phyloP scores from a whole-genome alignment of 768 basidiomycete species.

The Agaricus sinodeliciosus region DNA sequence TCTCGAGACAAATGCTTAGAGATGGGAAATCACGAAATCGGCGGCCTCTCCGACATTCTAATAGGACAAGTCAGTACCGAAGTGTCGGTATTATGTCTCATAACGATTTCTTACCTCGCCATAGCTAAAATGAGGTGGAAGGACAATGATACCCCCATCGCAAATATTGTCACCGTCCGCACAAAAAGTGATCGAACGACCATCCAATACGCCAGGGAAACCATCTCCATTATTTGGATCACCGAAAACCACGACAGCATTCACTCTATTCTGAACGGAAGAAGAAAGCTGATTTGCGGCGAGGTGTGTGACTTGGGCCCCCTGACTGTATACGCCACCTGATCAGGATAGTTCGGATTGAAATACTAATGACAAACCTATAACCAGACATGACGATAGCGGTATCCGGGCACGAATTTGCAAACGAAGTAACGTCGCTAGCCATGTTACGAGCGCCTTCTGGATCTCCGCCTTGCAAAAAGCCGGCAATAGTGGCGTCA shows the following conservation, averaged over 20 bases:
- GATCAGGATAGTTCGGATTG: background rate
- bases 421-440: conserved; percentile 19
- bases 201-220: conserved; percentile 21
- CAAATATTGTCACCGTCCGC: conserved; percentile 27
- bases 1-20: background rate
- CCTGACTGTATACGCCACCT: conserved; percentile 16
- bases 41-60: conserved; percentile 5
- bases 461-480: conserved; percentile 30
- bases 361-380: conserved; percentile 16
- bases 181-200: conserved; percentile 23
- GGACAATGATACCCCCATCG: conserved; percentile 17
- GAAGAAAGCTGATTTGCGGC: conserved; percentile 12
- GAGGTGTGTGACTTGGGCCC: conserved; percentile 17
- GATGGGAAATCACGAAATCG: conserved; percentile 3
- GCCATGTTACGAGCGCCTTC: conserved; percentile 30
- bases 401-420: conserved; percentile 24
- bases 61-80: background rate
- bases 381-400: conserved; percentile 29
- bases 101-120: conserved; percentile 12
- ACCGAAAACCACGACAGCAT: conserved; percentile 18
- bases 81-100: background rate
- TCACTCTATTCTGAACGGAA: conserved; percentile 11
- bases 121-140: conserved; percentile 20
- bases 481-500: conserved; percentile 27
- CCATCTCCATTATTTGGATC: conserved; percentile 26